Base-by-base conservation (phyloP, 2,329 filamentous ascomycete species). In the Fusarium aywerte region DNA sequence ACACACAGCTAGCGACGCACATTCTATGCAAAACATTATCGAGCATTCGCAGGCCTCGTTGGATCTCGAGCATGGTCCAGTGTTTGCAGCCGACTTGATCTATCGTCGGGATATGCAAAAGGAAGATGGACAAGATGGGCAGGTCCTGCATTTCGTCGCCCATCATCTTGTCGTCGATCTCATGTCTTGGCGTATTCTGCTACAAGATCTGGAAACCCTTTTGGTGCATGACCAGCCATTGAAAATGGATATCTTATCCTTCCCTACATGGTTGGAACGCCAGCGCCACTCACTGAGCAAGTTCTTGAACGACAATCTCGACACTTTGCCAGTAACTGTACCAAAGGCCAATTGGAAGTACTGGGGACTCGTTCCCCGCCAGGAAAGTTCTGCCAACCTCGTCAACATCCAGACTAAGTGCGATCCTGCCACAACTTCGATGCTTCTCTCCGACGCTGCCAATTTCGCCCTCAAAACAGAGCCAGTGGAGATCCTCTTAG, bases 101-200 rank as follows among this genome's bases (percentile, higher is more conserved):
- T 23, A 43, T 29, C 40, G 40, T 43, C 40, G 2, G n/a, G 40
- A 29, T 10, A 21, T 50, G 5, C 31, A 36, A 27, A 49, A n/a
- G 12, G 18, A 49, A 36, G 35, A 50, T 27, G 27, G 33, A 2
- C n/a, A 50, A 27, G 47, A 23, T 5, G 18, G 25, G 11, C 47
- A 50, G 13, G 18, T 50, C 13, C 15, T 50, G 1, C 23, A 50
- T 27, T 23, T 50, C 8, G 33, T 39, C 6, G 35, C 47, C 27
- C 47, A 50, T 29, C 47, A 50, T n/a, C 47, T 50, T 31, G 47
- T 50, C 7, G n/a, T 50, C 18, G 47, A 50, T 31, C 35, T 50
- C 15, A 25, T 50, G 18, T 50, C 47, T 21, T 50, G 47, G 47
- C 33, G 47, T 21, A 39, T 50, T 39, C 29, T 50, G 10, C 23